Conservation (phyloP, 2,329 filamentous ascomycete species). For the Coniochaeta sp. region DNA sequence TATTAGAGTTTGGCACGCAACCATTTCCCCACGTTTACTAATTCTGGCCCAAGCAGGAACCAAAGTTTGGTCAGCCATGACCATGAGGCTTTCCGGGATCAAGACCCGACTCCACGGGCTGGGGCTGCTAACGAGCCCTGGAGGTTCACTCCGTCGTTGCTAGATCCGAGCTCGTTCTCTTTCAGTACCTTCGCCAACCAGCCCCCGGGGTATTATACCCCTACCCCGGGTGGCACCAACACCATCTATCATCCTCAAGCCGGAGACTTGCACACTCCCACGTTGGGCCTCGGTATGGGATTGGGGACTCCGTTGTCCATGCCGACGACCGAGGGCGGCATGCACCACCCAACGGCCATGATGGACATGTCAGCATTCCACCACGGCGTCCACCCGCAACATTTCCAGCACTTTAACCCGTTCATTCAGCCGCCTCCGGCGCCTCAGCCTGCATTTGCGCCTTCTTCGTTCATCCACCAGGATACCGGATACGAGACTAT, state of each 20-base stretch:
- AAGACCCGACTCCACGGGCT: constrained; percentile 75
- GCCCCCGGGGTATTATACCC: constrained; percentile 77
- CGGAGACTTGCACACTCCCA: constrained; percentile 81
- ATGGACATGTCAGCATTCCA: constrained; percentile 66
- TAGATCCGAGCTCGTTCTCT: constrained; percentile 78
- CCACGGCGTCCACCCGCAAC: constrained; percentile 41
- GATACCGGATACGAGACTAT: constrained; percentile 75
- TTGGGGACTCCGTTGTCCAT: constrained; percentile 77
- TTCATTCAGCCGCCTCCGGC: constrained; percentile 58
- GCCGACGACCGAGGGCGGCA: constrained; percentile 57
- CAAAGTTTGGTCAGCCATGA: constrained; percentile 1
- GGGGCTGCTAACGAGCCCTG: constrained; percentile 73
- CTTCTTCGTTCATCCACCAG: constrained; percentile 73
- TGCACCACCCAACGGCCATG: constrained; percentile 52
- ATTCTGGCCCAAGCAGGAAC: not conserved
- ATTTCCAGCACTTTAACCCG: constrained; percentile 61
- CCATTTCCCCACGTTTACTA: not conserved
- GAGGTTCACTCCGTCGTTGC: constrained; percentile 80
- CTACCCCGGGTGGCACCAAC: constrained; percentile 74
- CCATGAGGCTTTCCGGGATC: constrained; percentile 51
- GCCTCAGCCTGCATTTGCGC: constrained; percentile 58
- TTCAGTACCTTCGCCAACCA: constrained; percentile 77
- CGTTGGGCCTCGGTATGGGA: constrained; percentile 65
- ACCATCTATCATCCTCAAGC: constrained; percentile 77
- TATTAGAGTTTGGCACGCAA: not conserved